These are phyloP conservation scores for Chiua virens DNA, from an alignment of 768 basidiomycete genomes.

Conservation along the genomic window DNA sequence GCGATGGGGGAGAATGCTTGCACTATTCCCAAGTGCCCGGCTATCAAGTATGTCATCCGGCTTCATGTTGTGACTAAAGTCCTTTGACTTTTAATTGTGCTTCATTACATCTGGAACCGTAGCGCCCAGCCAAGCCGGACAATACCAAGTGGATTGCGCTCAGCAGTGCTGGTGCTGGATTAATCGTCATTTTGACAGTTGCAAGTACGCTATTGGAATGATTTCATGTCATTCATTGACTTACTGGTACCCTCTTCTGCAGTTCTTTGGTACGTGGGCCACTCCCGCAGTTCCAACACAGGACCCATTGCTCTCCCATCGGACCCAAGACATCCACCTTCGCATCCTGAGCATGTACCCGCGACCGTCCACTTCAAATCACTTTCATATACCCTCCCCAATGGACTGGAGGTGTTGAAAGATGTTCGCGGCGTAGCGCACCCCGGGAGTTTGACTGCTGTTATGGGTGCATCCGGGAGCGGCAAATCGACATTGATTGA, in stretches of 20 bases:
- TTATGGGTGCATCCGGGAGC: constrained; percentile 96
- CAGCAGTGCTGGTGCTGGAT: constrained; percentile 75
- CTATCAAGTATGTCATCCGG: constrained; percentile 54
- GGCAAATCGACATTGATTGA: constrained; percentile 97
- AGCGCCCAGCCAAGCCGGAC: constrained; percentile 82
- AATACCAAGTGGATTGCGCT: constrained; percentile 81
- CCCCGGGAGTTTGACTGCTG: constrained; percentile 89
- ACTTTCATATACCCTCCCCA: constrained; percentile 72
- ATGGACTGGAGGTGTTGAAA: constrained; percentile 68
- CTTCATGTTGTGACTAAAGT: neutral
- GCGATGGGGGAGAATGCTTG: constrained; percentile 90
- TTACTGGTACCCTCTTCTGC: constrained; percentile 8
- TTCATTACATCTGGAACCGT: neutral
- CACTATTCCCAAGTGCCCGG: constrained; percentile 94
- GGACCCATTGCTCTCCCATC: constrained; percentile 85
- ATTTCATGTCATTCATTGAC: neutral
- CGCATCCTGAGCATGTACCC: constrained; percentile 79
- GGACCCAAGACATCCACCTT: constrained; percentile 63
- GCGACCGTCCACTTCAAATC: constrained; percentile 89
- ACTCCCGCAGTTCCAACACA: constrained; percentile 42
- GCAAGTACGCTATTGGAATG: constrained; percentile 43
- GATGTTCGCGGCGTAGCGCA: constrained; percentile 79
- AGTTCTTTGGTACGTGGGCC: constrained; percentile 92
- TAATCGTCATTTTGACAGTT: constrained; percentile 69
- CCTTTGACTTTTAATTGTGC: neutral